A percentile compares a stretch with the other conserved stretches of the same genome.
Evolutionary conservation across 345 rosid species (phyloP).

Genomic region (Camelina hispida): DNA sequence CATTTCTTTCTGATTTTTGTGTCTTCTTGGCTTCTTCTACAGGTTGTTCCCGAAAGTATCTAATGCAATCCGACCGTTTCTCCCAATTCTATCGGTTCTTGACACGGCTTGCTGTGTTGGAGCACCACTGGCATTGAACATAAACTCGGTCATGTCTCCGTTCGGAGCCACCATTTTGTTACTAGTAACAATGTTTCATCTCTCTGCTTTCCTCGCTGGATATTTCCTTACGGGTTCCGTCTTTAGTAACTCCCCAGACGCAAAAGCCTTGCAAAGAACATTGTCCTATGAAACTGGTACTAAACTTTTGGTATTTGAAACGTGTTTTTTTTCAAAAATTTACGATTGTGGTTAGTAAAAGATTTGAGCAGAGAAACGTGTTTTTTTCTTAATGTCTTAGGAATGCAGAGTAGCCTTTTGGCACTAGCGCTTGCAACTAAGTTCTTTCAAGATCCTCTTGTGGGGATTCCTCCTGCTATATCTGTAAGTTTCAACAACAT

Average conservation of each 20-base stretch:
- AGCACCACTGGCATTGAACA: conserved; percentile 88
- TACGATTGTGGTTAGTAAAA: not conserved
- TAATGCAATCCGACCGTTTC: conserved; percentile 65
- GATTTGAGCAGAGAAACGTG: not conserved
- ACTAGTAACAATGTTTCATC: conserved; percentile 69
- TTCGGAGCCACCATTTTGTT: conserved; percentile 61
- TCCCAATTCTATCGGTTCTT: conserved; percentile 76
- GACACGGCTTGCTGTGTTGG: conserved; percentile 92
- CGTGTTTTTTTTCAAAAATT: not conserved
- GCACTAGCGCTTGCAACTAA: conserved; percentile 91
- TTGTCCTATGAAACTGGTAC: conserved; percentile 88
- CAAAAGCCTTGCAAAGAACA: conserved; percentile 80
- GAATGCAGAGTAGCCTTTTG: conserved; percentile 98
- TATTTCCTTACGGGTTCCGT: conserved; percentile 62
- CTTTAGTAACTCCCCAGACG: conserved; percentile 62
- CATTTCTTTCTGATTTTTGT: conserved; percentile 9
- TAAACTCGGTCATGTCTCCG: conserved; percentile 72
- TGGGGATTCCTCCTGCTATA: conserved; percentile 93
- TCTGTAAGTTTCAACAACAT: conserved; percentile 49
- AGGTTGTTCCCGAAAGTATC: conserved; percentile 79
- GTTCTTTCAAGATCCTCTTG: conserved; percentile 93
- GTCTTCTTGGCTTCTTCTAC: conserved; percentile 24
- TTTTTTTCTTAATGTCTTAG: conserved; percentile 44
- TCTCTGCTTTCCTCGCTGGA: conserved; percentile 76
- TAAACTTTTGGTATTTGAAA: not conserved